phyloP scores from a whole-genome alignment of 2,329 filamentous ascomycete species.

The Microsporum audouinii region DNA sequence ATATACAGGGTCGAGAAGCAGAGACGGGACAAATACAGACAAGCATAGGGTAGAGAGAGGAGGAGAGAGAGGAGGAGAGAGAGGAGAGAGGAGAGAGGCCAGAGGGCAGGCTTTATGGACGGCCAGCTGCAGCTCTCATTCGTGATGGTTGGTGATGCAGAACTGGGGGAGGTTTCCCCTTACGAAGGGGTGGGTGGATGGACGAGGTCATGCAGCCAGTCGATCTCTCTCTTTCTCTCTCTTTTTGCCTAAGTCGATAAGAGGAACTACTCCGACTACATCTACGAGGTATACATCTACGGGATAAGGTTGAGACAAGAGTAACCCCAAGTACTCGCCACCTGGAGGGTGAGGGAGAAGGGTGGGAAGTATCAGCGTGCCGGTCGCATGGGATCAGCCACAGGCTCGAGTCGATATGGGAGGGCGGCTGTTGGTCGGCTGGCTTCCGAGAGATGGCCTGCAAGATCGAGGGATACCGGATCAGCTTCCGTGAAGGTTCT shows the following conservation, averaged over 20 bases:
- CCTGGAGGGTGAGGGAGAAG: neutral
- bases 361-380: neutral
- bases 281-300: neutral
- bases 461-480: neutral
- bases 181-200: neutral
- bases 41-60: neutral
- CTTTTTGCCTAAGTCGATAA: neutral
- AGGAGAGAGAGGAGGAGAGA: neutral
- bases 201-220: neutral
- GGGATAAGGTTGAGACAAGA: neutral
- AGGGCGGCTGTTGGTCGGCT: neutral
- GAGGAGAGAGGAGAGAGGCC: neutral
- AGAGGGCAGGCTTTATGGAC: neutral
- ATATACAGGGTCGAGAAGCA: neutral
- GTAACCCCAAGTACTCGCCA: neutral
- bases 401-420: neutral
- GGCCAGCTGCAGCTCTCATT: neutral
- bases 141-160: neutral
- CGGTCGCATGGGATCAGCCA: neutral
- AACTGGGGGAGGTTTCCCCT: neutral
- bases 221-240: neutral
- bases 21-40: neutral
- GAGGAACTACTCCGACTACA: neutral
- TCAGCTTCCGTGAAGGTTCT: neutral
- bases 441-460: neutral